Conservation (phyloP, 768 basidiomycete species). For the Rhizopogon salebrosus region DNA sequence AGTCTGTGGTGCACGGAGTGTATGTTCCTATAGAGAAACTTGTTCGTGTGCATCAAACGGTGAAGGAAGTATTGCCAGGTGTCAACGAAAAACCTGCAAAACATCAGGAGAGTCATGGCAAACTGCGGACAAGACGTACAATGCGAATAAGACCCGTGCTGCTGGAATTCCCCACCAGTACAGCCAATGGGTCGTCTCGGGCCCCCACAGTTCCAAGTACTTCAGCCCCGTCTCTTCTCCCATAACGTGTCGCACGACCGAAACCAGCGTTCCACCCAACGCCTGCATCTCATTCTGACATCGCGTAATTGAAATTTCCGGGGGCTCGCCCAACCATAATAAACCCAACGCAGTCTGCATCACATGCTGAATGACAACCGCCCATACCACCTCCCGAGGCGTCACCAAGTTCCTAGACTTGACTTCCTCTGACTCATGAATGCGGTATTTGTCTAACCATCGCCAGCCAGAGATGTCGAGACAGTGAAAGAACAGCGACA, state of each 20-base stretch:
- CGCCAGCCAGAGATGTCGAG: conserved; percentile 76
- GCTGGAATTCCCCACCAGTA: conserved; percentile 95
- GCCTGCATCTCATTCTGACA: conserved; percentile 41
- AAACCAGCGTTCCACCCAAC: conserved; percentile 35
- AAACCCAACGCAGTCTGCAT: conserved; percentile 78
- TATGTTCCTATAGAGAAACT: conserved; percentile 84
- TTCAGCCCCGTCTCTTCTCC: conserved; percentile 35
- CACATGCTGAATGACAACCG: conserved; percentile 82
- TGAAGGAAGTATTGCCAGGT: conserved; percentile 99
- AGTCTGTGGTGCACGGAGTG: conserved; percentile 95
- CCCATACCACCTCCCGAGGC: conserved; percentile 62
- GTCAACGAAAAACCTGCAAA: conserved; percentile 80
- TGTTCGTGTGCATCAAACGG: conserved; percentile 85
- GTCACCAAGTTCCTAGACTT: conserved; percentile 70
- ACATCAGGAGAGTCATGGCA: neutral
- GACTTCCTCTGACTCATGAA: conserved; percentile 85
- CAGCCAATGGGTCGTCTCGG: conserved; percentile 49
- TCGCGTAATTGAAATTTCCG: conserved; percentile 25
- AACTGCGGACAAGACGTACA: conserved; percentile 53
- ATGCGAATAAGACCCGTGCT: conserved; percentile 67
- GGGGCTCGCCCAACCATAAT: conserved; percentile 51
- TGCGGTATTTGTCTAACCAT: conserved; percentile 77
- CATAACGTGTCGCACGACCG: conserved; percentile 31
- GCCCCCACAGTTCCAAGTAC: conserved; percentile 33
- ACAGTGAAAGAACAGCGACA: conserved; percentile 74